Conservation (phyloP, 345 rosid genomes). For the Camelina sativa region DNA sequence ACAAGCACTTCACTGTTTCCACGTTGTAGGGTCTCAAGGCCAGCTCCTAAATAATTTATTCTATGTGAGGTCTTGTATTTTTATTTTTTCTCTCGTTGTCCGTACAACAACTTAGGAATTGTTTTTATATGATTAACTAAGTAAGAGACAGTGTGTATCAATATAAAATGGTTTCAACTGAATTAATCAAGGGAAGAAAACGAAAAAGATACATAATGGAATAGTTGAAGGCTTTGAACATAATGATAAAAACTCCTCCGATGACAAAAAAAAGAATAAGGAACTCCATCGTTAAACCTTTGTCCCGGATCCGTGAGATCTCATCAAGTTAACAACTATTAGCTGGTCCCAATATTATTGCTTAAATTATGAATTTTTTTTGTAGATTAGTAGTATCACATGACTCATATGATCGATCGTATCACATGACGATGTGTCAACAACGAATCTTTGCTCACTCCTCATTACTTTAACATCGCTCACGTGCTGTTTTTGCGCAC, state of each 20-base stretch:
- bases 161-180: too few relatives aligned
- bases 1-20: conserved; percentile 24
- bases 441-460: conserved; percentile 38
- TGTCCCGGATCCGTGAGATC: conserved; percentile 21
- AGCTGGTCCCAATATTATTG: conserved; percentile 25
- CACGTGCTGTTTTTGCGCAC: conserved; percentile 31
- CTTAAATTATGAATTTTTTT: not conserved
- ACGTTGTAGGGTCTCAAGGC: conserved; percentile 42
- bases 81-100: too few relatives aligned
- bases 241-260: too few relatives aligned
- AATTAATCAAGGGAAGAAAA: too few relatives aligned
- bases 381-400: conserved; percentile 30
- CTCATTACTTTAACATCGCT: conserved; percentile 6
- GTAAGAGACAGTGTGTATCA: too few relatives aligned
- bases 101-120: too few relatives aligned
- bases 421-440: conserved; percentile 32
- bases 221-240: too few relatives aligned
- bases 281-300: not conserved
- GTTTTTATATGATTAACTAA: too few relatives aligned
- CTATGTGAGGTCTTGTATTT: not conserved
- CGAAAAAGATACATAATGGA: too few relatives aligned
- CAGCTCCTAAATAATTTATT: conserved; percentile 22
- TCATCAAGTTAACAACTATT: not conserved
- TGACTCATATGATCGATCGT: conserved; percentile 39
- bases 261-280: too few relatives aligned